phyloP scores from a whole-genome alignment of 371 early-diverging fungal species.

The Syncephalastrum monosporum region DNA sequence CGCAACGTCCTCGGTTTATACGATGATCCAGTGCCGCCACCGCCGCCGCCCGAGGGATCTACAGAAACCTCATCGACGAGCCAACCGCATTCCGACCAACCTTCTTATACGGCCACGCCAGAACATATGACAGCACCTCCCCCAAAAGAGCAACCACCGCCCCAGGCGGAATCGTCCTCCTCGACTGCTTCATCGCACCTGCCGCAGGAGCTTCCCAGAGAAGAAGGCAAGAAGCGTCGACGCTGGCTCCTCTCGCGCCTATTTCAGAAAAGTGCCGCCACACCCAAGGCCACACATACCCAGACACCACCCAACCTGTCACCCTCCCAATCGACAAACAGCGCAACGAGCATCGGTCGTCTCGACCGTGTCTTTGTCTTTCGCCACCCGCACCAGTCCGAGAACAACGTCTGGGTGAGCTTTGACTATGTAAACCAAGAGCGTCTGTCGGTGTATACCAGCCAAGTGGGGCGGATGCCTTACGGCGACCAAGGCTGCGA shows the following conservation, averaged over 20 bases:
- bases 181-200: too few species aligned
- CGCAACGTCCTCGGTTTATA: slow-evolving; percentile 1
- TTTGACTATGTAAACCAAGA: slow-evolving; percentile 36
- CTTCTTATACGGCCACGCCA: background rate
- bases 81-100: background rate
- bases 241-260: background rate
- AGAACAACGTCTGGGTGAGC: slow-evolving; percentile 22
- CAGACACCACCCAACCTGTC: too few species aligned
- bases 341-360: slow-evolving; percentile 7
- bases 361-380: slow-evolving; percentile 34
- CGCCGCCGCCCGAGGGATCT: slow-evolving; percentile 1
- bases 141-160: background rate
- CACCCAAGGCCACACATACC: too few species aligned
- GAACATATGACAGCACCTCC: background rate
- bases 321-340: slow-evolving; percentile 1
- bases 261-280: too few species aligned
- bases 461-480: slow-evolving; percentile 4
- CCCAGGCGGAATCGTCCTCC: too few species aligned
- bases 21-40: slow-evolving; percentile 4
- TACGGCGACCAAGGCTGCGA: slow-evolving; percentile 16
- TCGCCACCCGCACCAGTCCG: slow-evolving; percentile 7
- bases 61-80: slow-evolving; percentile 8
- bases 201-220: background rate
- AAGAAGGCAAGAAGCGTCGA: background rate
- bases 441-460: slow-evolving; percentile 7